Evolutionary conservation across 73 alveolate genomes (phyloP).

Genomic region (Paramecium biaurelia): DNA sequence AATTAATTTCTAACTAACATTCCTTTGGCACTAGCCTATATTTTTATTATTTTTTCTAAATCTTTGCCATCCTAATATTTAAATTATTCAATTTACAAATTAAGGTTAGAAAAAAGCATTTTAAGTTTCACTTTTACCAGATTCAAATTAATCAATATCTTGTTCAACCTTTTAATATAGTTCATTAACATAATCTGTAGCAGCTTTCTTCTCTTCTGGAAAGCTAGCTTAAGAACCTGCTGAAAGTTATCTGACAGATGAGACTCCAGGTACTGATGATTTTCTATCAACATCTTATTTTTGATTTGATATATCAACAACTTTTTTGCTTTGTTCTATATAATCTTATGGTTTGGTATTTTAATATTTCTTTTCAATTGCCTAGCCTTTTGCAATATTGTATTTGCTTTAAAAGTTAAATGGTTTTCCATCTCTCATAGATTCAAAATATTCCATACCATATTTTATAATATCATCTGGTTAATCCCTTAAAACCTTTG

Average conservation of each 20-base stretch:
- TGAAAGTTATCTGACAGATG: background rate
- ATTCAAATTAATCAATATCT: background rate
- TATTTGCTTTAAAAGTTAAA: background rate
- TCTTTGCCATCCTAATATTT: background rate
- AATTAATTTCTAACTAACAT: background rate
- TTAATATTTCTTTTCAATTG: background rate
- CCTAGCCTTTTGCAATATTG: constrained; percentile 5
- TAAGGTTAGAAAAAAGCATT: background rate
- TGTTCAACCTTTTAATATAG: background rate
- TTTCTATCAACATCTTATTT: background rate
- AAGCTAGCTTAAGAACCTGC: background rate
- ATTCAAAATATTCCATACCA: constrained; percentile 82
- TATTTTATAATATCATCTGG: constrained; percentile 88
- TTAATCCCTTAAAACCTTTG: constrained; percentile 73
- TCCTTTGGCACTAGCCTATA: constrained; percentile 16
- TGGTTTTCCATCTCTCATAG: constrained; percentile 65
- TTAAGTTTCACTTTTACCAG: background rate
- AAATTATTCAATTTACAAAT: background rate
- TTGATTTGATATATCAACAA: background rate
- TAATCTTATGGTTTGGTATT: background rate
- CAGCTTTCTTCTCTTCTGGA: constrained; percentile 33
- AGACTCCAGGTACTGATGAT: background rate
- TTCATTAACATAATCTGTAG: constrained; percentile 7
- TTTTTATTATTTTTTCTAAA: background rate
- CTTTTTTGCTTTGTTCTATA: background rate